A percentile compares a stretch with the other conserved stretches of the same genome.
phyloP scores from a whole-genome alignment of 2,329 filamentous ascomycete genomes.

The Fusarium xylarioides region DNA sequence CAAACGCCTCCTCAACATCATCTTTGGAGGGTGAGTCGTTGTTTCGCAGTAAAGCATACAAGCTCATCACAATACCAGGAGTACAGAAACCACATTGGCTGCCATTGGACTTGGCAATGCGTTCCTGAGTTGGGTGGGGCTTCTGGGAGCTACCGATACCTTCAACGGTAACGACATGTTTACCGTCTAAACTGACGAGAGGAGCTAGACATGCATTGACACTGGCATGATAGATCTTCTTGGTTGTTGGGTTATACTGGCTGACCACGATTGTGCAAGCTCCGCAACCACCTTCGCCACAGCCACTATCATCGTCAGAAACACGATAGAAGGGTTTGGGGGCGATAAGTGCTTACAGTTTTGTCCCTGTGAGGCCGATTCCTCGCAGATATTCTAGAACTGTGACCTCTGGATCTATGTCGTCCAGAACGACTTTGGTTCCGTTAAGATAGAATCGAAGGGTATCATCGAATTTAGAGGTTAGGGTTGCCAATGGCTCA shows the following conservation, averaged over 20 bases:
- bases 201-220: constrained; percentile 97
- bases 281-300: constrained; percentile 94
- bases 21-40: constrained; percentile 79
- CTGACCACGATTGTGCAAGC: constrained; percentile 96
- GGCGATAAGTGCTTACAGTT: constrained; percentile 64
- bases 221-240: constrained; percentile 92
- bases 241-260: constrained; percentile 91
- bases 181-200: constrained; percentile 91
- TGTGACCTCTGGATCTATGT: constrained; percentile 90
- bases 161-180: constrained; percentile 97
- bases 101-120: constrained; percentile 89
- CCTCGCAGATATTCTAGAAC: constrained; percentile 92
- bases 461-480: constrained; percentile 83
- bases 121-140: constrained; percentile 90
- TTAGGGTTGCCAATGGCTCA: constrained; percentile 60
- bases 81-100: constrained; percentile 97
- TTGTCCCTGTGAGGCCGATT: constrained; percentile 93
- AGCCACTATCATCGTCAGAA: constrained; percentile 65
- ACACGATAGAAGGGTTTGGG: neutral
- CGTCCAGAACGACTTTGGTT: constrained; percentile 84
- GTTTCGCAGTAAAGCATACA: constrained; percentile 92
- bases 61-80: constrained; percentile 96
- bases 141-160: constrained; percentile 89
- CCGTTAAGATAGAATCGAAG: constrained; percentile 95
- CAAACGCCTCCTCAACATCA: constrained; percentile 94